Evolutionary conservation across 176 grass and related monocot genomes (phyloP).

Genomic region (Tuctoria greenei): DNA sequence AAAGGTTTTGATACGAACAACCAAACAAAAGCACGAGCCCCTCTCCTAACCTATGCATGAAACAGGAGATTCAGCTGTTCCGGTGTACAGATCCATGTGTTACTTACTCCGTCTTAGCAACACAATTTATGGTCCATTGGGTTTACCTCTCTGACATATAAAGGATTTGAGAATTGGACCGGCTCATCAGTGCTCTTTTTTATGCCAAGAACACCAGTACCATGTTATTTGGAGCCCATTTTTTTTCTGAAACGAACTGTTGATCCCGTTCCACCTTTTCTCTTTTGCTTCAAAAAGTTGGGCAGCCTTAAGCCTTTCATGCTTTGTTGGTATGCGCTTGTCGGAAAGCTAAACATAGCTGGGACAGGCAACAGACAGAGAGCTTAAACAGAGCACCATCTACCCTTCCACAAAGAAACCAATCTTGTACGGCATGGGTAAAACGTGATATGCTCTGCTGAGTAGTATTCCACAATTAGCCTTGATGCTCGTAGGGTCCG

Average conservation of each 20-base stretch:
- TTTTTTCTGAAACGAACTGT: background rate
- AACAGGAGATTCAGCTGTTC: background rate
- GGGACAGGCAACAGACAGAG: background rate
- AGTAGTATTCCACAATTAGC: background rate
- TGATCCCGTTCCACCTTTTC: background rate
- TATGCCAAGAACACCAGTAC: background rate
- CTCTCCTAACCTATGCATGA: background rate
- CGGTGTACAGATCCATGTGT: background rate
- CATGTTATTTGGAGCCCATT: background rate
- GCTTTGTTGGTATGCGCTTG: background rate
- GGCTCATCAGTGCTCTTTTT: background rate
- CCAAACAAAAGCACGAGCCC: background rate
- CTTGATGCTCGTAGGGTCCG: background rate
- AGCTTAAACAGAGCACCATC: background rate
- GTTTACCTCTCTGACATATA: background rate
- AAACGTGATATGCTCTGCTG: background rate
- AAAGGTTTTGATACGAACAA: background rate
- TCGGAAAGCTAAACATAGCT: background rate
- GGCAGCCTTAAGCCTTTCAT: slow-evolving; percentile 5
- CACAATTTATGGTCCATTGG: background rate
- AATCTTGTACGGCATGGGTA: background rate
- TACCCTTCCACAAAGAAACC: background rate
- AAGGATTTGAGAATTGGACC: background rate
- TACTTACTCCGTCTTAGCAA: background rate
- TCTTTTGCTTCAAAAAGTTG: slow-evolving; percentile 23